Percentiles rank a stretch among this genome's conserved stretches.
phyloP scores from a whole-genome alignment of 495 filamentous ascomycete genomes.

The Annulohypoxylon moriforme region DNA sequence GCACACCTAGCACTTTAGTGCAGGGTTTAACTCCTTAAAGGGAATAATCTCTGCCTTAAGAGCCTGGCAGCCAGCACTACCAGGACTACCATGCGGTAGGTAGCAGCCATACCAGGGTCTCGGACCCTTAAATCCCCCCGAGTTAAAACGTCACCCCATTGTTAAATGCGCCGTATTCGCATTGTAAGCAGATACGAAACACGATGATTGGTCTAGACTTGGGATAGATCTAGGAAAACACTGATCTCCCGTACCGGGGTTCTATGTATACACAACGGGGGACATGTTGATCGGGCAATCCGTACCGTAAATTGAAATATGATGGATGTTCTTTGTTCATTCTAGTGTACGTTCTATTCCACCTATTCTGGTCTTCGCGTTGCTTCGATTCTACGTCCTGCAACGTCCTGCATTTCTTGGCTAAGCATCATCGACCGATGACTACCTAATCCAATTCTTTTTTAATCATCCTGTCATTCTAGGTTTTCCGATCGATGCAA shows the following conservation, averaged over 20 bases:
- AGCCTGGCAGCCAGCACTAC: not conserved
- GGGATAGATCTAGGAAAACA: slow-evolving; percentile 21
- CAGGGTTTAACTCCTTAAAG: not conserved
- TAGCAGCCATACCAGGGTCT: slow-evolving; percentile 9
- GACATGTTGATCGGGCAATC: not conserved
- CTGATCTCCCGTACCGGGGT: slow-evolving; percentile 4
- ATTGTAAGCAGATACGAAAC: slow-evolving; percentile 24
- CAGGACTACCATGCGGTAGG: too few relatives aligned
- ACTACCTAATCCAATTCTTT: too few relatives aligned
- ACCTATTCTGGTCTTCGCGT: not conserved
- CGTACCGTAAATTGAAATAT: not conserved
- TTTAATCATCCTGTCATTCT: not conserved
- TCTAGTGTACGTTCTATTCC: not conserved
- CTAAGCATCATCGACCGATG: not conserved
- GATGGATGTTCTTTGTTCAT: not conserved
- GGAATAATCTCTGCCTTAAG: not conserved
- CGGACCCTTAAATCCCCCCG: slow-evolving; percentile 19
- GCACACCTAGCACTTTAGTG: not conserved
- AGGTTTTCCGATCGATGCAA: not conserved
- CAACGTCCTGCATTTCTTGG: not conserved
- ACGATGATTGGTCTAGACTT: slow-evolving; percentile 16
- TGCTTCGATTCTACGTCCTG: not conserved
- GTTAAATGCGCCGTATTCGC: slow-evolving; percentile 23
- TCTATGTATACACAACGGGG: too few relatives aligned
- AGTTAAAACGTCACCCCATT: not conserved